A percentile compares a stretch with the other conserved stretches of the same genome.
These are phyloP conservation scores for Fusarium falciforme DNA, from an alignment of 2,329 filamentous ascomycete genomes.

Conservation along the genomic window DNA sequence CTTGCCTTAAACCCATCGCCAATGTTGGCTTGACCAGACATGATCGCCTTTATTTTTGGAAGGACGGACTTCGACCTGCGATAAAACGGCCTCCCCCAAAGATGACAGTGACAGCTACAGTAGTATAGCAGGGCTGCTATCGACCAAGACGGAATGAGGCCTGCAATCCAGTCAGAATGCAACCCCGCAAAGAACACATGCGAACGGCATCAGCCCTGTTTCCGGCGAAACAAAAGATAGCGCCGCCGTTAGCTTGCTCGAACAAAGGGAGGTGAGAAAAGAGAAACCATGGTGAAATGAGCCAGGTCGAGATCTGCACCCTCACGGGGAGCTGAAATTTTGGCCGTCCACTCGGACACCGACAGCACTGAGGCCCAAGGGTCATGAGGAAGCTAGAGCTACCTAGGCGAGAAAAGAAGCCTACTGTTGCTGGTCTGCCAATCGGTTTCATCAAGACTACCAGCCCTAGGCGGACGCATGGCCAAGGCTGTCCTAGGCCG, in stretches of 20 bases:
- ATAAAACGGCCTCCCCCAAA: not conserved
- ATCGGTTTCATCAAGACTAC: conserved; percentile 6
- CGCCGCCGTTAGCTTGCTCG: not conserved
- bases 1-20: not conserved
- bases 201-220: not conserved
- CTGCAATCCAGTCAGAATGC: conserved; percentile 17
- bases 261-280: not conserved
- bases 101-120: not conserved
- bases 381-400: conserved; percentile 28
- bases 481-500: conserved; percentile 28
- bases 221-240: not conserved
- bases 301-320: conserved; percentile 28
- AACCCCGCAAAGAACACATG: conserved; percentile 3
- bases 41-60: not conserved
- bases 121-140: not conserved
- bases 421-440: conserved; percentile 6
- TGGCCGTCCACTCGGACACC: conserved; percentile 10
- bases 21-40: not conserved
- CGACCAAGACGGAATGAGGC: conserved; percentile 3
- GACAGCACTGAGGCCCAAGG: conserved; percentile 10
- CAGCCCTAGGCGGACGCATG: conserved; percentile 16
- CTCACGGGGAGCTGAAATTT: conserved; percentile 12
- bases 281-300: conserved; percentile 19
- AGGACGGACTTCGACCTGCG: not conserved
- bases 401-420: conserved; percentile 16